phyloP scores from a whole-genome alignment of 2,329 filamentous ascomycete species.

The Colletotrichum gloeosporioides region DNA sequence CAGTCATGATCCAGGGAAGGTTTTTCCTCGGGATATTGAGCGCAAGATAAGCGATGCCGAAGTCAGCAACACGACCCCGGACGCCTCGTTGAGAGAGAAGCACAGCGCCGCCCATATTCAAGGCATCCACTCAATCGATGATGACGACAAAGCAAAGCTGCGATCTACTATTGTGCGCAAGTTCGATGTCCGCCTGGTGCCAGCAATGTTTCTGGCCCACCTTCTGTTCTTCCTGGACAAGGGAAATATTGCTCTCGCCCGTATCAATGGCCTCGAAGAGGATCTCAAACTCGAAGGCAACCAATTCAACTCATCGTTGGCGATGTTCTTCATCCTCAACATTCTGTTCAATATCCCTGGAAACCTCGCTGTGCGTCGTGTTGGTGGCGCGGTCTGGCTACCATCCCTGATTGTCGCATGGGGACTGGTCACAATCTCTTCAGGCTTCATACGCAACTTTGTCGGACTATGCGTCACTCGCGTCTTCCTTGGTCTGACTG shows the following conservation, averaged over 20 bases:
- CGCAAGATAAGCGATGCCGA: background rate
- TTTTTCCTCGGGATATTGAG: background rate
- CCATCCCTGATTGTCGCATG: slow-evolving; percentile 24
- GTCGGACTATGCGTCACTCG: slow-evolving; percentile 25
- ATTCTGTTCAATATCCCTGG: slow-evolving; percentile 28
- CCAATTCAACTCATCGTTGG: slow-evolving; percentile 26
- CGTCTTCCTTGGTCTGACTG: slow-evolving; percentile 25
- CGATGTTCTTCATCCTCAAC: slow-evolving; percentile 27
- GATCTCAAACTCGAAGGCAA: slow-evolving; percentile 3
- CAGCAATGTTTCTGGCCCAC: slow-evolving; percentile 12
- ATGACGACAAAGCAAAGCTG: background rate
- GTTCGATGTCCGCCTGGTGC: slow-evolving; percentile 18
- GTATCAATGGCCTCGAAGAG: slow-evolving; percentile 21
- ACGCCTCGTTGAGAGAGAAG: background rate
- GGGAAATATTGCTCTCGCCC: slow-evolving; percentile 20
- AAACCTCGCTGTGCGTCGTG: slow-evolving; percentile 25
- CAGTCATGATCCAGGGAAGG: background rate
- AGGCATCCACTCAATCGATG: background rate
- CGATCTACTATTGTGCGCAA: slow-evolving; percentile 5
- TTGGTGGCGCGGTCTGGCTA: slow-evolving; percentile 26
- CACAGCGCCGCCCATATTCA: background rate
- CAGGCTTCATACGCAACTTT: slow-evolving; percentile 27
- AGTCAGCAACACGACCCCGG: background rate
- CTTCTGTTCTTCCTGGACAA: slow-evolving; percentile 24
- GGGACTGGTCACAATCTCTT: slow-evolving; percentile 25